A percentile compares a stretch with the other conserved stretches of the same genome.
Evolutionary conservation across 2,329 filamentous ascomycete genomes (phyloP).

Genomic region (Tolypocladium guangdongense): DNA sequence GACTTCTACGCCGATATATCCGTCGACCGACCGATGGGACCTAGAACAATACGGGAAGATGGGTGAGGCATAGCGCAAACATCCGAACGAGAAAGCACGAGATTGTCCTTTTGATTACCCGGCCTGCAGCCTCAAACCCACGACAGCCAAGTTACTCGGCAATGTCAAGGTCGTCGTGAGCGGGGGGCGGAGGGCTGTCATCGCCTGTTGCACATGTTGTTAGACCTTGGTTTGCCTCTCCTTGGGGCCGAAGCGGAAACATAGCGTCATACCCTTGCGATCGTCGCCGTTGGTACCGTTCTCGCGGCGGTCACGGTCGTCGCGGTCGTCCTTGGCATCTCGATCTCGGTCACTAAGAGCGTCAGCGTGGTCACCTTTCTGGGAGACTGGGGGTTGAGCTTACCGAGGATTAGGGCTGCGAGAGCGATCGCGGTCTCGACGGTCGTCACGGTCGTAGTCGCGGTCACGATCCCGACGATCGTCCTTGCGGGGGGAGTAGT

Average conservation of each 20-base stretch:
- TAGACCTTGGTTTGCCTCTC: neutral
- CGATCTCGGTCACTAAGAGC: conserved; percentile 39
- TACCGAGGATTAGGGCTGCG: conserved; percentile 57
- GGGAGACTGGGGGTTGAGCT: conserved; percentile 2
- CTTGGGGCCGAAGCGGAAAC: neutral
- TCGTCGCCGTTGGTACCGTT: conserved; percentile 77
- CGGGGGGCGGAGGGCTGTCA: conserved; percentile 70
- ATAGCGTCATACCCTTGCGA: conserved; percentile 59
- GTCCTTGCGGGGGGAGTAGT: conserved; percentile 82
- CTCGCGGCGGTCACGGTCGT: conserved; percentile 65
- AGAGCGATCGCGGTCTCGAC: conserved; percentile 66
- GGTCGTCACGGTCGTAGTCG: conserved; percentile 58
- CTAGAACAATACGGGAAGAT: conserved; percentile 9
- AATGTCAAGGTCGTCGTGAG: conserved; percentile 91
- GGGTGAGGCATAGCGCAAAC: conserved; percentile 1
- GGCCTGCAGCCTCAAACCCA: conserved; percentile 5
- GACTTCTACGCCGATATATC: conserved; percentile 13
- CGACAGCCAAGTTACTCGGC: conserved; percentile 50
- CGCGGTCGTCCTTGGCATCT: conserved; percentile 53
- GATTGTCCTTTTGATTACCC: conserved; percentile 9
- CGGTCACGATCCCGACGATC: conserved; percentile 62
- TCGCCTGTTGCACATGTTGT: conserved; percentile 3
- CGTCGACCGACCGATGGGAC: conserved; percentile 10
- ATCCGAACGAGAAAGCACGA: conserved; percentile 10
- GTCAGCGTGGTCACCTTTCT: conserved; percentile 13